phyloP scores from a whole-genome alignment of 148 eudicot genomes.

The Amaranthus cruentus region DNA sequence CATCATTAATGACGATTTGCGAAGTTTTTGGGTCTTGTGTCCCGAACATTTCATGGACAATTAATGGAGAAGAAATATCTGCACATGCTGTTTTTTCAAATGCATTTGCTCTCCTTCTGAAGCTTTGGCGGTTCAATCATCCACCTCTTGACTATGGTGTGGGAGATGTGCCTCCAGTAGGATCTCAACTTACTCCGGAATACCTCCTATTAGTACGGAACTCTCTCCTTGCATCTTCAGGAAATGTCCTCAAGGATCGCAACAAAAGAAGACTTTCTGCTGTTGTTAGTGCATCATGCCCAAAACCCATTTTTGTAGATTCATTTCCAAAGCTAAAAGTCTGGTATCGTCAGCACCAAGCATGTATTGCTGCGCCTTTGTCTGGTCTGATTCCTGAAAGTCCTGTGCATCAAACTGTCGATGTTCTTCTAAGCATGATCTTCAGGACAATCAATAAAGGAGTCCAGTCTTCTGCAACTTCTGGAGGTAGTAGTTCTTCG shows the following conservation, averaged over 20 bases:
- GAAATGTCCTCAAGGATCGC: slow-evolving; percentile 40
- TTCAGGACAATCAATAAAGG: slow-evolving; percentile 62
- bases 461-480: slow-evolving; percentile 48
- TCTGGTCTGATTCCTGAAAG: slow-evolving; percentile 80
- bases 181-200: slow-evolving; percentile 91
- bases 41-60: slow-evolving; percentile 65
- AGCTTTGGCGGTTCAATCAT: slow-evolving; percentile 91
- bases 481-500: slow-evolving; percentile 88
- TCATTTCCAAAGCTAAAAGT: slow-evolving; percentile 77
- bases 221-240: slow-evolving; percentile 66
- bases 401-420: slow-evolving; percentile 76
- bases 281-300: slow-evolving; percentile 49
- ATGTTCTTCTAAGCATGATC: slow-evolving; percentile 79
- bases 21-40: slow-evolving; percentile 89
- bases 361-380: slow-evolving; percentile 88
- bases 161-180: slow-evolving; percentile 96
- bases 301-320: slow-evolving; percentile 76
- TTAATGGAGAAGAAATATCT: slow-evolving; percentile 75
- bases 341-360: slow-evolving; percentile 91
- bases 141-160: slow-evolving; percentile 85
- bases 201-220: slow-evolving; percentile 73
- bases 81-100: slow-evolving; percentile 82
- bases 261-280: slow-evolving; percentile 54
- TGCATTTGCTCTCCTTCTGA: slow-evolving; percentile 85
- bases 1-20: slow-evolving; percentile 90